Base-by-base conservation (phyloP, 345 rosid species). In the Populus ilicifolia region DNA sequence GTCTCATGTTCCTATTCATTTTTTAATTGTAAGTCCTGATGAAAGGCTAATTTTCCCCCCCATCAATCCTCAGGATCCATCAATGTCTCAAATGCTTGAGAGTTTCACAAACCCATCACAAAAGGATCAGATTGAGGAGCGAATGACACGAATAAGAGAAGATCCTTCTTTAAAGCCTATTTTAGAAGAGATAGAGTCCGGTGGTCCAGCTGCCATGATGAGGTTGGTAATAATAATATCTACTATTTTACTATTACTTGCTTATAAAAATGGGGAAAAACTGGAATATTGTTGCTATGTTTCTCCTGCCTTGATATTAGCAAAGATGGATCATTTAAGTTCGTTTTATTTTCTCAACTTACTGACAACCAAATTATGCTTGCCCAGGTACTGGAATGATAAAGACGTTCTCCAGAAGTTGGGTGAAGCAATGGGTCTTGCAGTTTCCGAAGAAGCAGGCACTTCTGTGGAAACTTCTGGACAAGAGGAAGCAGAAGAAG, bases 341-440 rank as follows among this genome's bases (percentile, higher is more conserved):
- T 70, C 64, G 44, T 46, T 48, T 25, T 11, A 29, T 69, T 59
- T n/a, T 70, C 46, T 8, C 52, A 63, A 46, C 46, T 78, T 41
- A 73, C 68, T 71, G 23, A 68, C 8, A 72, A 44, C 62, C 59
- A 46, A 7, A 48, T 63, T 81, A 4, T 85, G 25, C 69, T 76
- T 69, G 46, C 39, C 11, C 80, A 93, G 99, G 93, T 93, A 96
- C 84, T 92, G 98, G 99, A 92, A 93, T 81, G 98, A 93, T 80
- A 90, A 92, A 84, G 97, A 91, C 0, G 97, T 93, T 66, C 81
- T 92, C 84, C 87, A 90, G 83, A 93, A 93, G 88, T 86, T 96
- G 83, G 98, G 99, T 69, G 96, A 96, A 89, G 98, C 99, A 75
- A 96, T 96, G 98, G 98, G 99, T 68, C 89, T 93, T 76, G 91